Percentiles rank a stretch among this genome's conserved stretches.
Evolutionary conservation across 352 stramenopile species (phyloP).

Genomic region (Aphanomyces invadans): DNA sequence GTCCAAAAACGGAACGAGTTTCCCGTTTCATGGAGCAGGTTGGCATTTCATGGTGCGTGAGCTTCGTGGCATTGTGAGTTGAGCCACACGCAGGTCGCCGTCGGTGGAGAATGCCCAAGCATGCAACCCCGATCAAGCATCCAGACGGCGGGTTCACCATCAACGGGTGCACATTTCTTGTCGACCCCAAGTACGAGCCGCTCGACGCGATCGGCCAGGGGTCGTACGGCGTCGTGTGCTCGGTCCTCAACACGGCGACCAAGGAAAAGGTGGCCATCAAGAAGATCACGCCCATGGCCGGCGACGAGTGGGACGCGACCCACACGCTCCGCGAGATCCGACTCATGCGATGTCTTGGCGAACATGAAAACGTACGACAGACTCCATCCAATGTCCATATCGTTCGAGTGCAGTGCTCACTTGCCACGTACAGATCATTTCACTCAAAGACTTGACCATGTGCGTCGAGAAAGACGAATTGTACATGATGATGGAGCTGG

Average conservation of each 20-base stretch:
- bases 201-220: slow-evolving; percentile 86
- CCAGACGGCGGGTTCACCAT: slow-evolving; percentile 68
- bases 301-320: slow-evolving; percentile 83
- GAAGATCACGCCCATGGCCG: slow-evolving; percentile 88
- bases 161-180: slow-evolving; percentile 76
- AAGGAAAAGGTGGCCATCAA: slow-evolving; percentile 87
- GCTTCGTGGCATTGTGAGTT: not conserved
- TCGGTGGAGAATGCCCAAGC: slow-evolving; percentile 43
- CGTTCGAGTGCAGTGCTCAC: slow-evolving; percentile 2
- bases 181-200: slow-evolving; percentile 72
- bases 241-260: slow-evolving; percentile 67
- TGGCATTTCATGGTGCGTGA: not conserved
- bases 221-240: slow-evolving; percentile 92
- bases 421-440: slow-evolving; percentile 79
- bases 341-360: slow-evolving; percentile 81
- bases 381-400: not conserved
- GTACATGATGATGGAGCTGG: slow-evolving; percentile 95
- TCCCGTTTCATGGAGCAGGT: not conserved
- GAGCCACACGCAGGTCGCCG: too few species aligned
- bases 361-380: slow-evolving; percentile 80
- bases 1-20: slow-evolving; percentile 23
- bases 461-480: slow-evolving; percentile 90
- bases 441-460: slow-evolving; percentile 82
- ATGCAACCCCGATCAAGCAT: slow-evolving; percentile 47
- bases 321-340: slow-evolving; percentile 87